A percentile compares a stretch with the other conserved stretches of the same genome.
phyloP scores from a whole-genome alignment of 2,329 filamentous ascomycete genomes.

The Conoideocrella luteorostrata region DNA sequence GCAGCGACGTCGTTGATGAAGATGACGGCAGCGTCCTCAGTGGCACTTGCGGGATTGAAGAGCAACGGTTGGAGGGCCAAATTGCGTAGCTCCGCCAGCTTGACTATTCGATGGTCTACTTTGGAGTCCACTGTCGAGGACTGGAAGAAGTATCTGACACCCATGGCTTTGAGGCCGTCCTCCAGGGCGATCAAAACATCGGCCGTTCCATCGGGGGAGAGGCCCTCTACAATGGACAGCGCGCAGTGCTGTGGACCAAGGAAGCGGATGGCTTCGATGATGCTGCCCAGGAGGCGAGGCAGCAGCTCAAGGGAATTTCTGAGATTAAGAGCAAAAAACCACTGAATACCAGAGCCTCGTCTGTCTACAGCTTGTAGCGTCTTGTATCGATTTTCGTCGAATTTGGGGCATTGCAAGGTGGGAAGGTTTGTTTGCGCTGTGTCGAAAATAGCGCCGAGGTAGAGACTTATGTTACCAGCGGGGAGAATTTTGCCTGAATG shows the following conservation, averaged over 20 bases:
- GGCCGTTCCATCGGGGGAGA: constrained; percentile 35
- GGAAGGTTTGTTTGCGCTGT: too few relatives aligned
- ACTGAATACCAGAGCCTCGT: too few relatives aligned
- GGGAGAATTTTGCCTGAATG: too few relatives aligned
- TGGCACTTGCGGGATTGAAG: constrained; percentile 17
- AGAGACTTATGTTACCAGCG: too few relatives aligned
- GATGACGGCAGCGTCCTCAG: constrained; percentile 36
- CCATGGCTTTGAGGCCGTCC: constrained; percentile 30
- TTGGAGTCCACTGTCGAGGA: constrained; percentile 37
- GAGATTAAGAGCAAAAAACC: constrained; percentile 49
- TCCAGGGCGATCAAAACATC: constrained; percentile 38
- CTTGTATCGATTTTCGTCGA: too few relatives aligned
- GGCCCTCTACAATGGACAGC: constrained; percentile 19
- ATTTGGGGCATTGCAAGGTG: too few relatives aligned
- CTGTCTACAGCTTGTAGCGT: too few relatives aligned
- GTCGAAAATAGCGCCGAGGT: too few relatives aligned
- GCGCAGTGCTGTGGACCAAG: constrained; percentile 42
- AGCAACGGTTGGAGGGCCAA: constrained; percentile 42
- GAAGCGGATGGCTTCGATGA: constrained; percentile 41
- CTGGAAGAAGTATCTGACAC: constrained; percentile 34
- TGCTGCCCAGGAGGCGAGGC: constrained; percentile 37
- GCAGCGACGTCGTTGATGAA: constrained; percentile 50
- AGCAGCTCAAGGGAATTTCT: constrained; percentile 36
- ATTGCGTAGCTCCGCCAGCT: constrained; percentile 46
- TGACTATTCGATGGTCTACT: constrained; percentile 36